These are phyloP conservation scores for Nissolia schottii DNA, from an alignment of 306 rosid species.

Conservation along the genomic window DNA sequence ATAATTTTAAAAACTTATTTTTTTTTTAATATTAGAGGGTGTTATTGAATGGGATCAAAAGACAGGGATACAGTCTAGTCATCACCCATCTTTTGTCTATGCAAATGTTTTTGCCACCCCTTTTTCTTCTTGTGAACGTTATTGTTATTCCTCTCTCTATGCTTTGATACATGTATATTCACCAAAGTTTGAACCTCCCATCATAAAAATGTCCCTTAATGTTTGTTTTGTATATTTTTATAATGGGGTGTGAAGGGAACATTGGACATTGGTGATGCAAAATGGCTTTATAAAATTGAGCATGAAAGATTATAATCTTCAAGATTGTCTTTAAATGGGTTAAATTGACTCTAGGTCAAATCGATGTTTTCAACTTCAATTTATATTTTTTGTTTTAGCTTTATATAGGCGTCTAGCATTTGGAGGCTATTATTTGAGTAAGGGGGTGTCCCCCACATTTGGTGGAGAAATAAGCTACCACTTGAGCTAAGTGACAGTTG, in stretches of 20 bases:
- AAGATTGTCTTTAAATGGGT: constrained; percentile 24
- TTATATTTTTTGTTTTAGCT: background rate
- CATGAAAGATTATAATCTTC: constrained; percentile 16
- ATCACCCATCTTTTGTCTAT: constrained; percentile 23
- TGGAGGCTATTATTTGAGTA: background rate
- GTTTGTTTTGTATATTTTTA: background rate
- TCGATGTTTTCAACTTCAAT: background rate
- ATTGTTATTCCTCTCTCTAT: background rate
- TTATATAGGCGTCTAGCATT: background rate
- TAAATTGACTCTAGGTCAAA: background rate
- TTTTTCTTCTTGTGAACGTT: background rate
- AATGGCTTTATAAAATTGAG: constrained; percentile 4
- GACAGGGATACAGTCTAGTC: no score
- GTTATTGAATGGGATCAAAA: no score
- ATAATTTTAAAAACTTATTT: no score
- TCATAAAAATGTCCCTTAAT: background rate
- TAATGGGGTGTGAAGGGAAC: constrained; percentile 16
- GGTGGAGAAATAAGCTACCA: constrained; percentile 14
- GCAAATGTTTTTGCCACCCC: background rate
- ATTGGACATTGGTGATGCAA: constrained; percentile 6
- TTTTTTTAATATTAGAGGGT: no score
- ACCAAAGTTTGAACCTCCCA: background rate
- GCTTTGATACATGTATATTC: background rate
- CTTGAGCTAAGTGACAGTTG: constrained; percentile 18
- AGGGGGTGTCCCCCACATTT: constrained; percentile 26